phyloP scores from a whole-genome alignment of 345 rosid species.

The Mercurialis annua region DNA sequence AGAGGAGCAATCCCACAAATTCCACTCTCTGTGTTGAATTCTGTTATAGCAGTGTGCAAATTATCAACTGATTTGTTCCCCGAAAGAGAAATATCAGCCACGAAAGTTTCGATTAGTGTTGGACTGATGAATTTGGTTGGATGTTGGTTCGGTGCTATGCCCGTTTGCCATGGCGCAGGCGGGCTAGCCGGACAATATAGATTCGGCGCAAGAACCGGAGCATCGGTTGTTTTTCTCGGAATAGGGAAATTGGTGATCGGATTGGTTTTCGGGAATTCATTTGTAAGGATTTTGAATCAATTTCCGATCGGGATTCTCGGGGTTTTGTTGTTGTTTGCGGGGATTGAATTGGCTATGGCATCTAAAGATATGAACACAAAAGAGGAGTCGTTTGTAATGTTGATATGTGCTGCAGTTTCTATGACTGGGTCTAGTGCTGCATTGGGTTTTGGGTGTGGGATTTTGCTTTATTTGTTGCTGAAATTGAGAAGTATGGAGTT shows the following conservation, averaged over 20 bases:
- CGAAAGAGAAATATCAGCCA: conserved; percentile 56
- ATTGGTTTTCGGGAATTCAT: conserved; percentile 74
- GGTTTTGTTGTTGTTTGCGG: conserved; percentile 79
- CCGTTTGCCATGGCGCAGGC: conserved; percentile 88
- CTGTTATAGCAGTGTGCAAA: conserved; percentile 82
- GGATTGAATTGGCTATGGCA: conserved; percentile 33
- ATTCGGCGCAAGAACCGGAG: conserved; percentile 77
- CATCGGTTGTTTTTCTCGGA: conserved; percentile 67
- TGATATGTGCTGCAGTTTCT: conserved; percentile 82
- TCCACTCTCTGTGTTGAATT: conserved; percentile 69
- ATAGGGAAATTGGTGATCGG: conserved; percentile 63
- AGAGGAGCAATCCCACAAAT: conserved; percentile 89
- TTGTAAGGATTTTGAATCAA: conserved; percentile 63
- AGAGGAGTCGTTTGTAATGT: conserved; percentile 28
- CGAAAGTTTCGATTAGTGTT: conserved; percentile 66
- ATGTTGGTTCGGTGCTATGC: conserved; percentile 96
- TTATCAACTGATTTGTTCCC: conserved; percentile 75
- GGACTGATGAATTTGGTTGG: conserved; percentile 79
- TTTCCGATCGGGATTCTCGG: conserved; percentile 87
- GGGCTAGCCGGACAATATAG: conserved; percentile 89
- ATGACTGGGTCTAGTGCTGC: conserved; percentile 92
- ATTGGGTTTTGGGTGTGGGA: conserved; percentile 75
- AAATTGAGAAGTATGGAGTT: conserved; percentile 59
- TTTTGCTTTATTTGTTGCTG: conserved; percentile 59
- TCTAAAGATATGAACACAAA: conserved; percentile 73